phyloP scores from a whole-genome alignment of 148 eudicot species.

The Rhododendron kiyosumense region DNA sequence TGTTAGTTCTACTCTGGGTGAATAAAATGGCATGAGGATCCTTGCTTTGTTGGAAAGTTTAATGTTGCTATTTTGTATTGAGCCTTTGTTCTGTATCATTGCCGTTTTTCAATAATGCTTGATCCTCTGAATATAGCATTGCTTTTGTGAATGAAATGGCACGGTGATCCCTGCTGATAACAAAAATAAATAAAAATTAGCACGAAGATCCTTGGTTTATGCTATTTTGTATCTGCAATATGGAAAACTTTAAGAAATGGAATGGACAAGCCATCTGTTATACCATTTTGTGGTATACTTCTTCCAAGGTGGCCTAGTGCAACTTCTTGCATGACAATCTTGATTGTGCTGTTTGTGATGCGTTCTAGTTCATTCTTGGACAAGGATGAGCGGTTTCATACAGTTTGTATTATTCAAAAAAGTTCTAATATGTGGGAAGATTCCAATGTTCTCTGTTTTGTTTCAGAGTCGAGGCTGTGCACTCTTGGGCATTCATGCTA shows the following conservation, averaged over 20 bases:
- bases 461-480: conserved; percentile 95
- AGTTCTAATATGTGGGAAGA: background rate
- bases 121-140: background rate
- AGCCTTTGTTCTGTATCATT: background rate
- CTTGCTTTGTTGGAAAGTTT: background rate
- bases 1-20: background rate
- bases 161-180: background rate
- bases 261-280: background rate
- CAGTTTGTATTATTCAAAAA: background rate
- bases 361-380: background rate
- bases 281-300: background rate
- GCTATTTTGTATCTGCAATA: background rate
- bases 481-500: conserved; percentile 79
- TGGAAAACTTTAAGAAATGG: background rate
- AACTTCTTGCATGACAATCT: background rate
- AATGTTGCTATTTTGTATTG: background rate
- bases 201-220: background rate
- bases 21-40: background rate
- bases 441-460: conserved; percentile 6
- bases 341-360: background rate
- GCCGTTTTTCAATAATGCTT: background rate
- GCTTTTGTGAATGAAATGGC: background rate
- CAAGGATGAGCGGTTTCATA: background rate
- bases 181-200: background rate
- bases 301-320: background rate